Evolutionary conservation across 345 rosid species (phyloP).

Genomic region (Camelina laxa): DNA sequence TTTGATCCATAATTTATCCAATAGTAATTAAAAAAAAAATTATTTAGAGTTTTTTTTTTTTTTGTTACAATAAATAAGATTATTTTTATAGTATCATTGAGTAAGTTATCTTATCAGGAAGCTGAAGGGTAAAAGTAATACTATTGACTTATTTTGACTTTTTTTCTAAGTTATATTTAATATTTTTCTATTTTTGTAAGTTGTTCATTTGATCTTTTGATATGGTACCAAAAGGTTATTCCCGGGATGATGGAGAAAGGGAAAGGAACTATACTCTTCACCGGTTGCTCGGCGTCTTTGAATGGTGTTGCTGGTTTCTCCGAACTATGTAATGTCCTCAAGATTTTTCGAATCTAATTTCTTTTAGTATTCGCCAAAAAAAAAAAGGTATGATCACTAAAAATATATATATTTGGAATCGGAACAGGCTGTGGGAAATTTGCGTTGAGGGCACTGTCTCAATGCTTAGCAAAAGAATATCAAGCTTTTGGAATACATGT

Average conservation of each 20-base stretch:
- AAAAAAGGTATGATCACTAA: background rate
- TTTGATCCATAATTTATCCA: background rate
- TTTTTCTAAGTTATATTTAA: background rate
- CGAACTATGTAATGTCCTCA: conserved; percentile 61
- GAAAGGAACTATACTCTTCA: conserved; percentile 87
- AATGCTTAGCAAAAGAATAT: conserved; percentile 84
- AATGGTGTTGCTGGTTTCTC: conserved; percentile 86
- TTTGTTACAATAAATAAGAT: background rate
- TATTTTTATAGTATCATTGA: background rate
- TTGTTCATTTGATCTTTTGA: background rate
- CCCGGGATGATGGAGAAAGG: conserved; percentile 93
- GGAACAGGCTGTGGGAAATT: conserved; percentile 86
- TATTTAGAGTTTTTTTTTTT: background rate
- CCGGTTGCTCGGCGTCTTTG: conserved; percentile 92
- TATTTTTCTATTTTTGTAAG: background rate
- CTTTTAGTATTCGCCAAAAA: background rate
- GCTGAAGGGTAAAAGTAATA: background rate
- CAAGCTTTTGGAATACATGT: conserved; percentile 82
- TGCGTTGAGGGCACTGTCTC: conserved; percentile 82
- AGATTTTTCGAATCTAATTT: background rate
- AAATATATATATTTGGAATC: background rate
- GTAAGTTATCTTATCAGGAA: background rate
- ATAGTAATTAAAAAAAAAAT: too few species aligned
- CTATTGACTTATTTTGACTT: conserved; percentile 8
- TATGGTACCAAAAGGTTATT: conserved; percentile 56